These are phyloP conservation scores for Pseudogymnoascus sp. DNA, from an alignment of 2,329 filamentous ascomycete genomes.

Conservation along the genomic window DNA sequence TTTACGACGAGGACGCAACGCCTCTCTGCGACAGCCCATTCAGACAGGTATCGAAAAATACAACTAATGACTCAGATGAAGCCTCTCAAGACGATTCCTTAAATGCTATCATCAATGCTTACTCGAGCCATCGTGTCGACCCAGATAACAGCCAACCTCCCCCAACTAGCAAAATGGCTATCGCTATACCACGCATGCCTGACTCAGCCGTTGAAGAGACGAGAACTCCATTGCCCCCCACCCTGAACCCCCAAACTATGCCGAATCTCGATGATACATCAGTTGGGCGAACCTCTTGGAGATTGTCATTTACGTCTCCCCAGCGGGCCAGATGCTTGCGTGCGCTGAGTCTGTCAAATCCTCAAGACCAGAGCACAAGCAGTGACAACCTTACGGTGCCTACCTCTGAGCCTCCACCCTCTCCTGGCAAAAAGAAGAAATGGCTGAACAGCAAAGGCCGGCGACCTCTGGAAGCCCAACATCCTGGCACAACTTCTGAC, in stretches of 20 bases:
- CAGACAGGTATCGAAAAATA: background rate
- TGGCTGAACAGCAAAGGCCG: background rate
- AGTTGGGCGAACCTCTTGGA: slow-evolving; percentile 24
- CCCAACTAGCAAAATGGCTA: slow-evolving; percentile 1
- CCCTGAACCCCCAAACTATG: slow-evolving; percentile 20
- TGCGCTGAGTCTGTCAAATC: slow-evolving; percentile 22
- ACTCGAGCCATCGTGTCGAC: slow-evolving; percentile 13
- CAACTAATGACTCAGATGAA: background rate
- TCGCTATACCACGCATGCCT: background rate
- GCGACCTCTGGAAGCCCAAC: slow-evolving; percentile 7
- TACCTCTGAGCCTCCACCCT: slow-evolving; percentile 11
- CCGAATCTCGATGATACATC: slow-evolving; percentile 22
- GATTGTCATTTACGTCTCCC: slow-evolving; percentile 24
- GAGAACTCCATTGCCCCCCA: slow-evolving; percentile 19
- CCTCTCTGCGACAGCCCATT: slow-evolving; percentile 19
- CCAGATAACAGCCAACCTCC: slow-evolving; percentile 9
- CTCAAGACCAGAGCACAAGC: slow-evolving; percentile 12
- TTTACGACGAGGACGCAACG: slow-evolving; percentile 32
- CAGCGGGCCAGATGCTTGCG: slow-evolving; percentile 24
- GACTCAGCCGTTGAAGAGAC: background rate
- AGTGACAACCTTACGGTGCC: slow-evolving; percentile 5
- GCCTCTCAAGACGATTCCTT: slow-evolving; percentile 15
- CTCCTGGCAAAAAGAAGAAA: background rate
- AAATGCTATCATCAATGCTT: slow-evolving; percentile 14
- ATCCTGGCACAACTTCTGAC: background rate